Conservation (phyloP, 306 rosid species). For the Nissolia schottii region DNA sequence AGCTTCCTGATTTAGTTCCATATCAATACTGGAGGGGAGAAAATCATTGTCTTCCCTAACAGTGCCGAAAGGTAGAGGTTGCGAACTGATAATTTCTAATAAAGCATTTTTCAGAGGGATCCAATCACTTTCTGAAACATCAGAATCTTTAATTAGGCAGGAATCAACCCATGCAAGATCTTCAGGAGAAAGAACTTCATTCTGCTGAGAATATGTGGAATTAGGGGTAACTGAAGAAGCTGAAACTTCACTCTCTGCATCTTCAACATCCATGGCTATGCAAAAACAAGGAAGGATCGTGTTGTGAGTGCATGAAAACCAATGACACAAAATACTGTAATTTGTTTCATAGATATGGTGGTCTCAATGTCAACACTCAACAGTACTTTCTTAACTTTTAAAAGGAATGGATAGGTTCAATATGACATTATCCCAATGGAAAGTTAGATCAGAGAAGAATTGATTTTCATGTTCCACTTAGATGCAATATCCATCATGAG, state of each 20-base stretch:
- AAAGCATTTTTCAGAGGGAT: slow-evolving; percentile 50
- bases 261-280: slow-evolving; percentile 32
- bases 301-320: not conserved
- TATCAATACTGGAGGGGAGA: slow-evolving; percentile 1
- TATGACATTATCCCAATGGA: not conserved
- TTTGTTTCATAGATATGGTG: not conserved
- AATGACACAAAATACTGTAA: not conserved
- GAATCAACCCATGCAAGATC: slow-evolving; percentile 79
- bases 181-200: slow-evolving; percentile 44
- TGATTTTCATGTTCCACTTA: slow-evolving; percentile 1
- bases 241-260: slow-evolving; percentile 20
- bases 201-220: slow-evolving; percentile 12
- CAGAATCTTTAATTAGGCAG: slow-evolving; percentile 38
- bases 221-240: slow-evolving; percentile 9
- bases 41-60: slow-evolving; percentile 19
- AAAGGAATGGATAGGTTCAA: not conserved
- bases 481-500: not conserved
- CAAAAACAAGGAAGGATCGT: not conserved
- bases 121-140: slow-evolving; percentile 42
- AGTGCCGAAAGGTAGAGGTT: slow-evolving; percentile 22
- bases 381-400: not conserved
- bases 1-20: slow-evolving; percentile 17
- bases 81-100: slow-evolving; percentile 49
- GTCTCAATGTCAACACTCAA: not conserved
- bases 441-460: not conserved